Base-by-base conservation (phyloP, 768 basidiomycete genomes). In the Clitopilus passeckerianus region DNA sequence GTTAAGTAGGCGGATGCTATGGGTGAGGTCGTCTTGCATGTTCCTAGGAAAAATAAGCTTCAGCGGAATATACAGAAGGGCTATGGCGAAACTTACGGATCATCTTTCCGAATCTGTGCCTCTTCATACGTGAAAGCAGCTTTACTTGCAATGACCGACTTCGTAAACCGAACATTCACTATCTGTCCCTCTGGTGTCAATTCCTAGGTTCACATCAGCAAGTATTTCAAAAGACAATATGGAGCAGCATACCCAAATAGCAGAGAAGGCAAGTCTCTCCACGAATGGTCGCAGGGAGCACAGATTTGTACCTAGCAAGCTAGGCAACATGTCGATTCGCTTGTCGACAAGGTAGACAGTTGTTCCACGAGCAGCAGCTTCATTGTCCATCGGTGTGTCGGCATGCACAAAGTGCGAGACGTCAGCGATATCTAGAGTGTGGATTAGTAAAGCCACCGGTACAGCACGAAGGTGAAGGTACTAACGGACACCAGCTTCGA, bases 291-390 rank as follows among this genome's bases (percentile, higher is more conserved):
- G 75, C 37, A 99, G 77, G 5, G 94, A 96, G 70, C 97, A 99
- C 10, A 99, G 74, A 67, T 98, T 99, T 0, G 96, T 98, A 1
- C 97, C 97, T 6, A 99, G 80, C 8, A 99, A 80, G 2, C 87
- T 78, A 0, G 97, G 97, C 53, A 99, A 79, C 97, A 99, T 99
- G 76, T 98, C 97, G 55, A 99, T 94, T 34, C 96, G 91, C 72
- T 95, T 96, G 78, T 99, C 96, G 5, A 98, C 96, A 1, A 99
- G 84, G 70, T 98, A 99, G 0, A 99, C 96, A 0, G 96, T 98
- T 5, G 96, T 98, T 5, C 96, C 96, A 61, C 96, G 80, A 16
- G 94, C 83, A n/a, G 95, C 92, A 20, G 96, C 96, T 71, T 99
- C 96, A 46, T 77, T 87, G 65, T 99, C 96, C 94, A 99, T 98